Evolutionary conservation across 768 basidiomycete genomes (phyloP).

Genomic region (Termitomyces sp.): DNA sequence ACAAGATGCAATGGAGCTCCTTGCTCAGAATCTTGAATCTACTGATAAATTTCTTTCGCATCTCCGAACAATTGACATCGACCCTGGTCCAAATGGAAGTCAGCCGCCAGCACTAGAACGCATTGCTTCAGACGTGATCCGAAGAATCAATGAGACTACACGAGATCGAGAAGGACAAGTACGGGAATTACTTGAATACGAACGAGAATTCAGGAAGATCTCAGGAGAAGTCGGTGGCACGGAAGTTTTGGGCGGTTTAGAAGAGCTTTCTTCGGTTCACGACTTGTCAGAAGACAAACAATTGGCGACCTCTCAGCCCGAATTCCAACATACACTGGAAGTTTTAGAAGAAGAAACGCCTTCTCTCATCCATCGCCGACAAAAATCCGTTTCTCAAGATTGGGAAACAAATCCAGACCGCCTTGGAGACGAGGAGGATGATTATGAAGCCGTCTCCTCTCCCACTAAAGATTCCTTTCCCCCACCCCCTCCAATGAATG

Average conservation of each 20-base stretch:
- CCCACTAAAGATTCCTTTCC: constrained; percentile 57
- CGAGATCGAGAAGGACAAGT: constrained; percentile 79
- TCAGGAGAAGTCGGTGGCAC: constrained; percentile 72
- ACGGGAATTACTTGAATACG: constrained; percentile 69
- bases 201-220: constrained; percentile 75
- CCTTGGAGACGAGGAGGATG: constrained; percentile 44
- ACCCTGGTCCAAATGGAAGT: constrained; percentile 28
- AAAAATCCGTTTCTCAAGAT: constrained; percentile 33
- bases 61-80: constrained; percentile 63
- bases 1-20: constrained; percentile 66
- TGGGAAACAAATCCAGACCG: constrained; percentile 59
- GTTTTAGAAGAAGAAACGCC: constrained; percentile 33
- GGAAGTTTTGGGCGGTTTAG: constrained; percentile 65
- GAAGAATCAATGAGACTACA: constrained; percentile 67
- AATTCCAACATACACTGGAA: constrained; percentile 20
- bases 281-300: constrained; percentile 35
- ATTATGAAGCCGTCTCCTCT: constrained; percentile 38
- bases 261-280: constrained; percentile 47
- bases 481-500: constrained; percentile 38
- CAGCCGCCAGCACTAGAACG: constrained; percentile 52
- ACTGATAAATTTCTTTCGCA: constrained; percentile 74
- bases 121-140: constrained; percentile 71
- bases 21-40: constrained; percentile 68
- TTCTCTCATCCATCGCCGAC: constrained; percentile 17
- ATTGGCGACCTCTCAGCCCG: constrained; percentile 11